phyloP scores from a whole-genome alignment of 2,329 filamentous ascomycete species.

The Madurella fahalii region DNA sequence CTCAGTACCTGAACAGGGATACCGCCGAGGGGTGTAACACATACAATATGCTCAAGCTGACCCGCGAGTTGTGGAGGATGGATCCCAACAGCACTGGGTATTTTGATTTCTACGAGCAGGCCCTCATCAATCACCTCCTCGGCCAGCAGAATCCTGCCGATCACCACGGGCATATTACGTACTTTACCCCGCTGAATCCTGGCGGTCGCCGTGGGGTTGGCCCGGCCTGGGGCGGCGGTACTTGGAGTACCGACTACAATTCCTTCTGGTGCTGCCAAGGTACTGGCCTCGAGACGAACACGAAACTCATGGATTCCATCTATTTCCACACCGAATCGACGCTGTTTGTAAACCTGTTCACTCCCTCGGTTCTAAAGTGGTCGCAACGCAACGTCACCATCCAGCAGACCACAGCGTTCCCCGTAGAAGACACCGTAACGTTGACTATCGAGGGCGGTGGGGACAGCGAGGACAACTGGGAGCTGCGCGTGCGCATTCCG shows the following conservation, averaged over 20 bases:
- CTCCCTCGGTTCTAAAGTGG: conserved; percentile 44
- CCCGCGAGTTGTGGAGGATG: conserved; percentile 46
- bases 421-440: conserved; percentile 37
- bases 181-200: conserved; percentile 48
- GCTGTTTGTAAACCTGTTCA: conserved; percentile 48
- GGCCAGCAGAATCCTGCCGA: conserved; percentile 44
- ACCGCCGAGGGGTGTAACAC: conserved; percentile 52
- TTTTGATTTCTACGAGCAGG: conserved; percentile 52
- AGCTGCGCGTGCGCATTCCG: conserved; percentile 44
- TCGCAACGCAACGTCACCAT: conserved; percentile 37
- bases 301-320: conserved; percentile 50
- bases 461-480: conserved; percentile 29
- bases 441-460: conserved; percentile 34
- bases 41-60: conserved; percentile 55
- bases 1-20: conserved; percentile 40
- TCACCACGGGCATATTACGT: conserved; percentile 48
- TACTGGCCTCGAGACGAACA: conserved; percentile 50
- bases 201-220: conserved; percentile 46
- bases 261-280: conserved; percentile 54
- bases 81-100: conserved; percentile 40
- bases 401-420: conserved; percentile 42
- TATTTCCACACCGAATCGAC: conserved; percentile 42
- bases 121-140: conserved; percentile 48
- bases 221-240: conserved; percentile 51
- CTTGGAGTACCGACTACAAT: conserved; percentile 50